phyloP scores from a whole-genome alignment of 805 yeast species.

The Yamadazyma akitaensis region DNA sequence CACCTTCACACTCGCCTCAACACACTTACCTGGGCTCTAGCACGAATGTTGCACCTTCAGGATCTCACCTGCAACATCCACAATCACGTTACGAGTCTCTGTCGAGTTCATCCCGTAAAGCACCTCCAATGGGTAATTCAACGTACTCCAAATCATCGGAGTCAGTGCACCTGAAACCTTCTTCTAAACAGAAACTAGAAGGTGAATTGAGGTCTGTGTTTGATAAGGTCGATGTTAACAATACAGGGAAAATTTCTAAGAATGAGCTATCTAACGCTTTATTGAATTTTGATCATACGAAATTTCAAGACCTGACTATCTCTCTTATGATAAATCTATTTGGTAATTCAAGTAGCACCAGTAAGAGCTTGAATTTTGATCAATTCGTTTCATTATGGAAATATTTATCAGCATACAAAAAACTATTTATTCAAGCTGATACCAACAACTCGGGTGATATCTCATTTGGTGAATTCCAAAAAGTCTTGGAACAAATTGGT shows the following conservation, averaged over 20 bases:
- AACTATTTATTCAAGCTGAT: constrained; percentile 60
- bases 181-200: constrained; percentile 43
- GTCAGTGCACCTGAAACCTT: constrained; percentile 2
- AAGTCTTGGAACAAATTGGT: constrained; percentile 62
- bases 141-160: constrained; percentile 10
- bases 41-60: constrained; percentile 21
- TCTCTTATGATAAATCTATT: constrained; percentile 61
- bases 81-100: constrained; percentile 13
- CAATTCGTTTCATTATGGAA: constrained; percentile 71
- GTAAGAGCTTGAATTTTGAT: constrained; percentile 37
- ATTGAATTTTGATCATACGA: constrained; percentile 60
- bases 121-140: constrained; percentile 7
- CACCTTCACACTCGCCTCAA: neutral
- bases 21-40: constrained; percentile 12
- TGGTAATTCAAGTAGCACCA: constrained; percentile 30
- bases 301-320: constrained; percentile 59
- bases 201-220: constrained; percentile 48
- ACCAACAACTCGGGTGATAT: constrained; percentile 55
- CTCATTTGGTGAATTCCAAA: constrained; percentile 62
- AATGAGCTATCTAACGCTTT: constrained; percentile 57
- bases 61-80: constrained; percentile 7
- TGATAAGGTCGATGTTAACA: constrained; percentile 52
- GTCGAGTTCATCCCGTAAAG: constrained; percentile 6
- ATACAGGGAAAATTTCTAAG: constrained; percentile 53
- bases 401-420: constrained; percentile 63